Evolutionary conservation across 176 grass and related monocot genomes (phyloP), one percentile per base, ranked within the genome.

Genomic region (Luzula sylvatica): DNA sequence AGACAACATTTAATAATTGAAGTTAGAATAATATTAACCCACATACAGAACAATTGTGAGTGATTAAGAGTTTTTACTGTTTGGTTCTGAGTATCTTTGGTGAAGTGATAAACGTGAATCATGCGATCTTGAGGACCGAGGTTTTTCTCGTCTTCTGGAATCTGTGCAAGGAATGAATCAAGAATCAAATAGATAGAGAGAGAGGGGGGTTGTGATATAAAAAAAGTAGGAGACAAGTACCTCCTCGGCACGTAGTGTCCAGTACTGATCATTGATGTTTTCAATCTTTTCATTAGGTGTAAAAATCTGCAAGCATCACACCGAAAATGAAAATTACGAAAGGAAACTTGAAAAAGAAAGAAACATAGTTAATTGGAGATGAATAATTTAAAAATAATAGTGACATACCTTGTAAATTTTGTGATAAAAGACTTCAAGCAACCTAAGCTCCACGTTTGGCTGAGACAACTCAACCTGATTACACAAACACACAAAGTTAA

Each of bases 341-440:
- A 26, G 1, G 46, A n/a, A 18, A 52, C 42, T 3, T 7, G 30
- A 35, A 35, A 22, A 13, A 44, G 5, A 13, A 42, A 15, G 38
- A 4, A 15, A 4, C 3, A 45, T 44, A 3, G 16, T 23, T 57
- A 20, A 19, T 53, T 52, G 24, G 9, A 61, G 11, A 61, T 26
- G 20, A 60, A 13, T 61, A 42, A n/a, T 61, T 2, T 61, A 26
- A 25, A 83, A 58, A 56, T 46, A 38, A 19, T 42, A 52, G 2
- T 20, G 23, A 66, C 23, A 16, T 57, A 98, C 93, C 93, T 98
- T 98, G 59, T 98, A 98, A 70, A 98, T 98, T 70, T 98, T 98
- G 75, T 98, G 81, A 79, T 98, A 87, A 26, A 92, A 98, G 53
- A 98, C 93, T 74, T 98, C 93, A 72, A 98, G 86, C 49, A 98